Base-by-base conservation (phyloP, 1,284 basidiomycete genomes). In the Ceratobasidium theobromae region DNA sequence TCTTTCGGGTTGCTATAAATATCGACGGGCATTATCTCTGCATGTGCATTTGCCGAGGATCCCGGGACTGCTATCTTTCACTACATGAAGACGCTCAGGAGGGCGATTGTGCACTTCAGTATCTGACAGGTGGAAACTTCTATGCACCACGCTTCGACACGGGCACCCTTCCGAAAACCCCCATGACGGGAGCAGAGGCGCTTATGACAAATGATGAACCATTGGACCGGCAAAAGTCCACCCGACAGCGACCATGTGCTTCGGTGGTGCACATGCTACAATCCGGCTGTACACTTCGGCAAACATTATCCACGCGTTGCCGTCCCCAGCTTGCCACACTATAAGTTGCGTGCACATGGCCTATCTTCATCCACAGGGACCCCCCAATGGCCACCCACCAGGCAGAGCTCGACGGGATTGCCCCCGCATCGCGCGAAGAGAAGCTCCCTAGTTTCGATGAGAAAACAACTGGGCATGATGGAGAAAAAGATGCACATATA, bases 371-470 rank as follows among this genome's bases (percentile, higher is more conserved):
- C 33, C 35, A 30, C 35, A 30, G 21, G 6, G 23, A 27, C 25
- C 14, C 41, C 41, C 18, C 45, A 27, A 51, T 46, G 43, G 45
- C 45, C 32, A 48, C 57, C 18, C 57, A 62, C 45, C 57, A 62
- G 33, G 45, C 57, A 40, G 49, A 52, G 46, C 46, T 49, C 18
- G 12, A 16, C 14, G 55, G 41, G 43, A 62, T 62, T 38, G 33
- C 18, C 14, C 30, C 57, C 23, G 57, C 49, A 32, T 16, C 57
- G 33, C 27, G 18, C 12, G 57, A 62, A n/a, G 57, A 62, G 40
- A 62, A 62, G 57, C 21, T 40, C 21, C 57, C 57, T 6, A 51
- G 57, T 46, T 62, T 30, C 23, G 46, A 62, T 33, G 57, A 62
- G 33, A 62, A 62, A 33, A 21, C 18, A 21, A 43, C 41, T 8